These are phyloP conservation scores for Fusarium verticillioides DNA, from an alignment of 2,329 filamentous ascomycete species.

Conservation along the genomic window DNA sequence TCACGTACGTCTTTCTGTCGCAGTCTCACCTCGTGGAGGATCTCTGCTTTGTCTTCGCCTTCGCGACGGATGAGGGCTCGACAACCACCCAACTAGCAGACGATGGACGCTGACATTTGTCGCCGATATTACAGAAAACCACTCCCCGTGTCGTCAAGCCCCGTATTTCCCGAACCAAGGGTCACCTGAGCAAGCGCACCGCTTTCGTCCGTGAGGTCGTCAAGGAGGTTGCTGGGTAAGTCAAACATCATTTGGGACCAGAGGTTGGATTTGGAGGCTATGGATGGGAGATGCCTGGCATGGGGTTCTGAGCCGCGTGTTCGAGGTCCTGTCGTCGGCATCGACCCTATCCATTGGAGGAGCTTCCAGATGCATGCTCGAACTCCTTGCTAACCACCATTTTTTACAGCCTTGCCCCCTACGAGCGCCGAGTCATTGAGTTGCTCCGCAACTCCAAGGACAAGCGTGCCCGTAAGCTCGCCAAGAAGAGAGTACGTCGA, in stretches of 20 bases:
- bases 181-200: conserved; percentile 95
- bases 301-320: background rate
- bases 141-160: conserved; percentile 81
- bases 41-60: conserved; percentile 63
- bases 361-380: background rate
- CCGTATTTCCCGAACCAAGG: conserved; percentile 88
- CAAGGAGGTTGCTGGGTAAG: conserved; percentile 96
- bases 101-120: conserved; percentile 71
- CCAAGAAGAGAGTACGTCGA: conserved; percentile 92
- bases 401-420: conserved; percentile 77
- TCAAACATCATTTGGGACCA: conserved; percentile 39
- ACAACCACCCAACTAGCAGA: conserved; percentile 55
- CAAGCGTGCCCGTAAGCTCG: conserved; percentile 98
- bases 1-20: conserved; percentile 65
- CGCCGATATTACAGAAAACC: conserved; percentile 74
- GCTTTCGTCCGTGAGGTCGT: conserved; percentile 97
- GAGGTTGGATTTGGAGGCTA: background rate
- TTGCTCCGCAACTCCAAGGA: conserved; percentile 99
- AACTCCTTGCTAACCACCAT: conserved; percentile 43
- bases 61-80: conserved; percentile 42
- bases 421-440: conserved; percentile 99
- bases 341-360: background rate
- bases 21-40: conserved; percentile 80
- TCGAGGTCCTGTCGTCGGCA: background rate
- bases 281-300: background rate